phyloP scores from a whole-genome alignment of 2,329 filamentous ascomycete species.

The Alternaria alternata region DNA sequence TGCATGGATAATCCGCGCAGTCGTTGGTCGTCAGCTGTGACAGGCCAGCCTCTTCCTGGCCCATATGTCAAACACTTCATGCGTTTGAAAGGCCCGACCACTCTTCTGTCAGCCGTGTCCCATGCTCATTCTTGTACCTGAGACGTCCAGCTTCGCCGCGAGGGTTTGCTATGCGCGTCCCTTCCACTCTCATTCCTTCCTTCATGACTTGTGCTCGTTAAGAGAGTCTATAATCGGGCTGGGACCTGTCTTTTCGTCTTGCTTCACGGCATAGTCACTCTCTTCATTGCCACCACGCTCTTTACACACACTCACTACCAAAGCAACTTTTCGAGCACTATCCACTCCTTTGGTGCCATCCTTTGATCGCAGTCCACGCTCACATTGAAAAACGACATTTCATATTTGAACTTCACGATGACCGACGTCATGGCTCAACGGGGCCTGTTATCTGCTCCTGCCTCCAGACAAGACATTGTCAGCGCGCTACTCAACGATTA shows the following conservation, averaged over 20 bases:
- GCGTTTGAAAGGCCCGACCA: conserved; percentile 45
- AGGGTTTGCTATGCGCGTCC: conserved; percentile 28
- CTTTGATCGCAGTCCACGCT: conserved; percentile 1
- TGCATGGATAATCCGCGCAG: conserved; percentile 31
- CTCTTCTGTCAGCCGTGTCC: conserved; percentile 38
- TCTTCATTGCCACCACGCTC: conserved; percentile 23
- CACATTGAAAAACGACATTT: conserved; percentile 7
- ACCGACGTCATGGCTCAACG: conserved; percentile 37
- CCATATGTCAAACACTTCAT: conserved; percentile 46
- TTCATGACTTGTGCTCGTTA: conserved; percentile 18
- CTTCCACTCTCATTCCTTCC: conserved; percentile 26
- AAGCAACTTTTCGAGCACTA: conserved; percentile 13
- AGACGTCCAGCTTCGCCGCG: conserved; percentile 42
- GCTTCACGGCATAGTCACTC: conserved; percentile 25
- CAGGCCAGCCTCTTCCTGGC: conserved; percentile 37
- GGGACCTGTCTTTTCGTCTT: conserved; percentile 26
- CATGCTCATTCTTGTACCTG: conserved; percentile 42
- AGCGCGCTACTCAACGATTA: conserved; percentile 51
- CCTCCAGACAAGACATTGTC: conserved; percentile 49
- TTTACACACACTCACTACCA: conserved; percentile 1
- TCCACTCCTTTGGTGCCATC: conserved; percentile 2
- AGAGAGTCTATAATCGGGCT: conserved; percentile 31
- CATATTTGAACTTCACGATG: conserved; percentile 27
- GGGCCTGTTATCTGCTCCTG: conserved; percentile 35
- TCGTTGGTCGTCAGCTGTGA: conserved; percentile 30